phyloP scores from a whole-genome alignment of 805 yeast species.

The Torulaspora microellipsoides region DNA sequence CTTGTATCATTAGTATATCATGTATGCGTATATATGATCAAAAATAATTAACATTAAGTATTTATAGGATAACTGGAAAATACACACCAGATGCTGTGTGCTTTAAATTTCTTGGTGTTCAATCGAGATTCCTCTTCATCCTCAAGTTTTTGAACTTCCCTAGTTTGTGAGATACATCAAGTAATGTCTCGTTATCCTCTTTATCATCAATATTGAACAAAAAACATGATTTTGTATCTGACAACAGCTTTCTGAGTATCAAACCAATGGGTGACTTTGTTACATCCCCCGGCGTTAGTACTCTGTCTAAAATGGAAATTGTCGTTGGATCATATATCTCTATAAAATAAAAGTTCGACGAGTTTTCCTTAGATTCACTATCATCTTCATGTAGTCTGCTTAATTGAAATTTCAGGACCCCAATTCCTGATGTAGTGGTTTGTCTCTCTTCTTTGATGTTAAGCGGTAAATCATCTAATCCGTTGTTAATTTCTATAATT shows the following conservation, averaged over 20 bases:
- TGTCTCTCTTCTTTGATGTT: constrained; percentile 2
- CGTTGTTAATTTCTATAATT: constrained; percentile 10
- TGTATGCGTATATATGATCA: too few relatives aligned
- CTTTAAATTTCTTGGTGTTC: too few relatives aligned
- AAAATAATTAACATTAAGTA: too few relatives aligned
- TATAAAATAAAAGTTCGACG: constrained; percentile 24
- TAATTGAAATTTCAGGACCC: constrained; percentile 23
- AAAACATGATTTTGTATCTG: constrained; percentile 37
- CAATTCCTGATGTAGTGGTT: constrained; percentile 13
- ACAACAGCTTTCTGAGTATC: constrained; percentile 28
- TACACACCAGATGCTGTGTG: too few relatives aligned
- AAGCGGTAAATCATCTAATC: constrained; percentile 9
- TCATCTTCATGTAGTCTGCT: background rate
- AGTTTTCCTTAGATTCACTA: background rate
- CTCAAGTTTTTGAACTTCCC: constrained; percentile 16
- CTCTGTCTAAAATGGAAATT: constrained; percentile 11
- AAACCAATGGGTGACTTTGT: constrained; percentile 23
- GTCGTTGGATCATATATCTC: constrained; percentile 23
- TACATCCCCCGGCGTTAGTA: constrained; percentile 7
- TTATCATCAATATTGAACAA: constrained; percentile 29
- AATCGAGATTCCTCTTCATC: constrained; percentile 1
- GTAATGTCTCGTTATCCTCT: constrained; percentile 15
- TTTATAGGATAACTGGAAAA: too few relatives aligned
- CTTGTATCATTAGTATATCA: too few relatives aligned
- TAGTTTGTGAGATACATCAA: constrained; percentile 18